Base-by-base conservation (phyloP, 192 early-diverging fungal genomes). In the Podila epigama region DNA sequence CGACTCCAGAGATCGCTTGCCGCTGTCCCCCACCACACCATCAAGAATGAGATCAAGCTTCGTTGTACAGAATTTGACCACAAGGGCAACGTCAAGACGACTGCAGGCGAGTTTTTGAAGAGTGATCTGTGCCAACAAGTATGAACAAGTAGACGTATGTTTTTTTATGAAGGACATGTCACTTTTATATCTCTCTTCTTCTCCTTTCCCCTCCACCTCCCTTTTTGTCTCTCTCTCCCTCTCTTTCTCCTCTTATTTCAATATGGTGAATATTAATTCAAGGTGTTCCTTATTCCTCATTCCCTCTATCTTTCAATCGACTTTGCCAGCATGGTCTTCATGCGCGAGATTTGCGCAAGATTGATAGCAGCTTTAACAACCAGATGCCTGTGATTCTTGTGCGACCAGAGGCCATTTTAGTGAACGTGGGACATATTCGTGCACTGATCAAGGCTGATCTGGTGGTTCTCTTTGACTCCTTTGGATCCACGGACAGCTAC, bases 331-430 rank as follows among this genome's bases (percentile, higher is more conserved):
- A 94, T 67, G 86, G 86, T 1, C 64, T 97, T 54, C 87, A 92
- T 80, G 92, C 93, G 22, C 92, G 95, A 48, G 95, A 97, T 77
- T 69, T 97, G 82, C 87, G 94, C 64, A 94, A 92, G 70, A 88
- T 96, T 42, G 89, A 92, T 61, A 91, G 89, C 68, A 83, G 84
- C 35, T 89, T 87, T 59, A 83, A 91, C 58, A 91, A 96, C 66
- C 90, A 93, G 66, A 86, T 89, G 68, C 92, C 94, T 3, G 91
- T 89, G 11, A 89, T 97, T 25, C 82, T 97, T 29, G 94, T 96
- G 27, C 90, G 95, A 11, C 78, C 88, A 1, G 88, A 92, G 40
- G 91, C 93, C 1, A 93, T 97, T 56, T 75, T 97, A 2, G 84
- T 96, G 33, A 96, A 97, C 57, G 77, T 97, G 35, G 84, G 87